Percentiles rank a stretch among this genome's conserved stretches.
Conservation (phyloP, 2,329 filamentous ascomycete genomes). For the Diaporthe caulivora region DNA sequence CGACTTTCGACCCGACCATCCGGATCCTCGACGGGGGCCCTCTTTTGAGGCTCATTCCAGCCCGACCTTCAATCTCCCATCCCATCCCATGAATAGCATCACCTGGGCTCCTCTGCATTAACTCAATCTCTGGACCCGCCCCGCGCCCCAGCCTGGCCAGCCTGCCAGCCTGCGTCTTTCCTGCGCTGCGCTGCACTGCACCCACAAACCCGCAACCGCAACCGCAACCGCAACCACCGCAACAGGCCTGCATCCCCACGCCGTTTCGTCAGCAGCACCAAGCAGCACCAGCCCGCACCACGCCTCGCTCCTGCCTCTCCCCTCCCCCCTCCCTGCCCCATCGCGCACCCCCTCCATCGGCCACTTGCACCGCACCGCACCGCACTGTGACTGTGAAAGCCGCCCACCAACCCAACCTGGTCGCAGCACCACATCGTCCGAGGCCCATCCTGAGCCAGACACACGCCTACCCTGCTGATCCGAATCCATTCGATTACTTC, state of each 20-base stretch:
- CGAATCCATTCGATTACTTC: constrained; percentile 35
- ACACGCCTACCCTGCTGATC: constrained; percentile 34
- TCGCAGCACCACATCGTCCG: constrained; percentile 26
- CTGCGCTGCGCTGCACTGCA: constrained; percentile 19
- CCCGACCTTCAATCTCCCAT: constrained; percentile 23
- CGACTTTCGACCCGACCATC: constrained; percentile 26
- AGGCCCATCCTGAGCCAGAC: constrained; percentile 28
- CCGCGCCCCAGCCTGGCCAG: constrained; percentile 14
- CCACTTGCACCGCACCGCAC: constrained; percentile 20
- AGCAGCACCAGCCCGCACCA: neutral
- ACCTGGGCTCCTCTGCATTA: constrained; percentile 20
- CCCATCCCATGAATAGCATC: constrained; percentile 26
- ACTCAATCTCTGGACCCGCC: constrained; percentile 31
- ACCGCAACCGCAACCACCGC: neutral
- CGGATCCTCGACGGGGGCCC: constrained; percentile 18
- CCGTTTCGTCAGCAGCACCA: constrained; percentile 22
- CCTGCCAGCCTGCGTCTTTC: constrained; percentile 16
- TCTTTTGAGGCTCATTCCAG: constrained; percentile 25
- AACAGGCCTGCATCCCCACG: constrained; percentile 21
- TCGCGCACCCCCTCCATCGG: constrained; percentile 2
- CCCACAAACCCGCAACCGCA: neutral
- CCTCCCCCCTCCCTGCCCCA: neutral
- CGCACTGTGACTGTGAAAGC: constrained; percentile 28
- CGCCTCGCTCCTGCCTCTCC: constrained; percentile 7
- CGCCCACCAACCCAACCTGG: constrained; percentile 34